Evolutionary conservation across 129 eudicot species (phyloP).

Genomic region (Heracleum sosnowskyi): DNA sequence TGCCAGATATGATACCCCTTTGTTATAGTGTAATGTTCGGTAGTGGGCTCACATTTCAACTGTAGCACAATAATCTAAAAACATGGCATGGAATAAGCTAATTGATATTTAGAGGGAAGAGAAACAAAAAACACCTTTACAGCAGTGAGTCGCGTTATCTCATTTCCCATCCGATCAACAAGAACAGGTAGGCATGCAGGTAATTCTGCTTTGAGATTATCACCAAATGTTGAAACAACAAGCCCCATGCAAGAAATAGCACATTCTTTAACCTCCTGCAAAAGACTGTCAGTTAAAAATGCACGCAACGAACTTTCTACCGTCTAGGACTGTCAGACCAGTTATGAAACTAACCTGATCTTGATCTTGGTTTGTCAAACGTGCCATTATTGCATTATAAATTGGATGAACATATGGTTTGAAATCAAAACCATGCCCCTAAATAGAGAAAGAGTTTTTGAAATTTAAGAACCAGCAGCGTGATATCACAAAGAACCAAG

Average conservation of each 20-base stretch:
- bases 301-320: background rate
- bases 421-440: conserved; percentile 73
- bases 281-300: conserved; percentile 15
- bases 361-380: conserved; percentile 98
- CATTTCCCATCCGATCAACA: conserved; percentile 99
- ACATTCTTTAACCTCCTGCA: conserved; percentile 97
- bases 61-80: background rate
- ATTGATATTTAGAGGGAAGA: background rate
- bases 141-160: conserved; percentile 95
- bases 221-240: conserved; percentile 93
- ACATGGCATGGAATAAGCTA: background rate
- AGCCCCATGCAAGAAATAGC: conserved; percentile 99
- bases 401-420: conserved; percentile 90
- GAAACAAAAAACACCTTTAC: conserved; percentile 60
- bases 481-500: background rate
- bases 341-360: conserved; percentile 58
- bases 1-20: background rate
- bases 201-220: conserved; percentile 64
- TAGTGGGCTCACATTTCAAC: background rate
- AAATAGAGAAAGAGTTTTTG: conserved; percentile 11
- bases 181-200: conserved; percentile 94
- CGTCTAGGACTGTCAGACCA: background rate
- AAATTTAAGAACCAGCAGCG: conserved; percentile 1
- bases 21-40: background rate
- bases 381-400: conserved; percentile 86